Base-by-base conservation (phyloP, 768 basidiomycete genomes). In the Tephrocybe sp. region DNA sequence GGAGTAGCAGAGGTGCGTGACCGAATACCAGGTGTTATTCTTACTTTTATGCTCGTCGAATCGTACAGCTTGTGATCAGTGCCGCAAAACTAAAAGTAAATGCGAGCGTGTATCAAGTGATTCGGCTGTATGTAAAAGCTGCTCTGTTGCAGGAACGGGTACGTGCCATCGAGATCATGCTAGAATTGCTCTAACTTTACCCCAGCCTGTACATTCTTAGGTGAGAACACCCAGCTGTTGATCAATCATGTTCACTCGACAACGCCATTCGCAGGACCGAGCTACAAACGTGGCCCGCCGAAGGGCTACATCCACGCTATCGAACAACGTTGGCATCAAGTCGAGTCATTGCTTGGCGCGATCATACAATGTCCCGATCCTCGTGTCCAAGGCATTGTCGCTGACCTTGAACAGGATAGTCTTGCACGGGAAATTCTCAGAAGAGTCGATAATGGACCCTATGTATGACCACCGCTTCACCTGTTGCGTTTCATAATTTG, bases 241-340 rank as follows among this genome's bases (percentile, higher is more conserved):
- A 38, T 52, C 37, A 25, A 51, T 13, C 23, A 22, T 11, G 7
- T 37, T 15, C 4, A 41, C 23, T 34, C 23, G 49, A 41, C 50
- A 15, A 42, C 11, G 19, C 12, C 13, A 37, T 27, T 33, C 38
- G 12, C 47, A 89, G 88, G 84, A 38, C 86, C 86, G 0, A 88
- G 84, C 60, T 86, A 85, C 64, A 88, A 87, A 61, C 84, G 91
- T 8, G 91, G 91, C 9, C 88, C 88, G 9, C 88, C 89, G 5
- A 91, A 91, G 61, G 92, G 92, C 16, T 94, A 94, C 64, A 93
- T 94, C 42, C 88, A 93, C 64, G 91, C 91, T 31, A 92, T 94
- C 44, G 92, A 94, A 69, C 87, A 89, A 51, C 69, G 91, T 59
- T 88, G 92, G 83, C 92, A 94, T 58, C 88, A 93, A 62, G 88